Percentiles rank a stretch among this genome's conserved stretches.
Evolutionary conservation across 108 stramenopile species (phyloP).

Genomic region (Licmophora abbreviata): DNA sequence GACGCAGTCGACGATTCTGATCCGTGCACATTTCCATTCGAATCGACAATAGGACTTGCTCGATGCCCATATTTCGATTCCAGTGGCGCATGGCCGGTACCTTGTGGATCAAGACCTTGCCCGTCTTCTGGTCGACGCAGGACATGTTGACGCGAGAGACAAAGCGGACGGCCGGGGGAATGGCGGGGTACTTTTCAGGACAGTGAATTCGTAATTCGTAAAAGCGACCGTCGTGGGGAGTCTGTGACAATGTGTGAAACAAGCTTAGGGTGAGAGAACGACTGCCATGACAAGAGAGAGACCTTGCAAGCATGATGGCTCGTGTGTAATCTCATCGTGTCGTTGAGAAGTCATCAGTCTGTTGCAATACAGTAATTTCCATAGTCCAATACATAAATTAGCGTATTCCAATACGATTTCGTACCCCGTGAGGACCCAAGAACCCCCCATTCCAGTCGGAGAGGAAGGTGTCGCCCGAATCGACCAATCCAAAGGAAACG

Average conservation of each 20-base stretch:
- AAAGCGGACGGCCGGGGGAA: conserved; percentile 86
- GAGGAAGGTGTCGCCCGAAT: conserved; percentile 91
- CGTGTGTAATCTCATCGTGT: not conserved
- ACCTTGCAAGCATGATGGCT: too few relatives aligned
- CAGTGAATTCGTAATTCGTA: conserved; percentile 89
- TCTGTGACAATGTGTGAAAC: conserved; percentile 33
- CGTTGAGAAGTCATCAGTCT: not conserved
- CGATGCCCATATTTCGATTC: conserved; percentile 87
- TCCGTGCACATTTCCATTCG: conserved; percentile 71
- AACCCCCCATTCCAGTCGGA: conserved; percentile 95
- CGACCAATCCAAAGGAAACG: conserved; percentile 91
- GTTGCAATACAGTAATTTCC: conserved; percentile 4
- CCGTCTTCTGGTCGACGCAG: conserved; percentile 82
- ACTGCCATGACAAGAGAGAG: too few relatives aligned
- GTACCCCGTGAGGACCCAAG: conserved; percentile 90
- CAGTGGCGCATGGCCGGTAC: conserved; percentile 74
- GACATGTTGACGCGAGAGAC: conserved; percentile 90
- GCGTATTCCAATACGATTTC: too few relatives aligned
- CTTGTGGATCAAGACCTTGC: conserved; percentile 55
- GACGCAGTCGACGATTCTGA: conserved; percentile 66
- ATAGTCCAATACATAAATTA: conserved; percentile 27
- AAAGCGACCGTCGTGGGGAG: conserved; percentile 88
- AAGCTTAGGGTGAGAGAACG: not conserved
- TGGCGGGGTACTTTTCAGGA: conserved; percentile 87
- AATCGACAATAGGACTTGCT: conserved; percentile 65